phyloP scores from a whole-genome alignment of 805 yeast species.

The Ogataea degrootiae region DNA sequence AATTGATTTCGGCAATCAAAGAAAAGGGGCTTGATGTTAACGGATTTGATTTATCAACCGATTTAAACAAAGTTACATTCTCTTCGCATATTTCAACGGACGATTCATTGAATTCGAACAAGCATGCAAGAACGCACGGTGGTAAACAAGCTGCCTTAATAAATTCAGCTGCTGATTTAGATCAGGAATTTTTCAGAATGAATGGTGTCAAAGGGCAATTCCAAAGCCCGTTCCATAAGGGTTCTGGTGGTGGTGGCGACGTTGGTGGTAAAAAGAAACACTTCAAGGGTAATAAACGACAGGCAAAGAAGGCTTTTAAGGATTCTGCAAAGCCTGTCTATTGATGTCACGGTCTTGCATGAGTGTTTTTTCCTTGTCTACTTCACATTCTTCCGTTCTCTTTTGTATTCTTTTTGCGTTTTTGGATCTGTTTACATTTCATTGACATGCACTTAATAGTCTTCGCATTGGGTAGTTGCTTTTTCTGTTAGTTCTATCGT shows the following conservation, averaged over 20 bases:
- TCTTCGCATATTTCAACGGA: constrained; percentile 66
- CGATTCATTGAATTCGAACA: constrained; percentile 38
- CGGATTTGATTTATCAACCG: constrained; percentile 61
- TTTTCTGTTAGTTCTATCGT: neutral
- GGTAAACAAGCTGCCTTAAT: constrained; percentile 78
- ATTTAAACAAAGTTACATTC: constrained; percentile 68
- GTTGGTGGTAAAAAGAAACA: constrained; percentile 62
- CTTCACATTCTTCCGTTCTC: neutral
- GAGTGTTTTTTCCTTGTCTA: neutral
- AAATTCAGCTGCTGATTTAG: constrained; percentile 78
- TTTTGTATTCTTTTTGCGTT: neutral
- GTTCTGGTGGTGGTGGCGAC: constrained; percentile 40
- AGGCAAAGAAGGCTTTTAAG: constrained; percentile 9
- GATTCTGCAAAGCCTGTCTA: constrained; percentile 5
- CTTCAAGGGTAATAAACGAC: constrained; percentile 43
- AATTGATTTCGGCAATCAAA: constrained; percentile 59
- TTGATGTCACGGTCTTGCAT: neutral
- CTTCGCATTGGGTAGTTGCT: neutral
- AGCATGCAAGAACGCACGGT: constrained; percentile 53
- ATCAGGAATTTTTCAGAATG: constrained; percentile 79
- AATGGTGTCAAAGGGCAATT: constrained; percentile 57
- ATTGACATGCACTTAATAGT: too few relatives aligned
- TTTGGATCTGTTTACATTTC: neutral
- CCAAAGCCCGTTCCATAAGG: constrained; percentile 69
- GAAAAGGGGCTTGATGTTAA: constrained; percentile 47